Evolutionary conservation across 2,329 filamentous ascomycete genomes (phyloP), one percentile per base, ranked within the genome.

Genomic region (Fonsecaea multimorphosa): DNA sequence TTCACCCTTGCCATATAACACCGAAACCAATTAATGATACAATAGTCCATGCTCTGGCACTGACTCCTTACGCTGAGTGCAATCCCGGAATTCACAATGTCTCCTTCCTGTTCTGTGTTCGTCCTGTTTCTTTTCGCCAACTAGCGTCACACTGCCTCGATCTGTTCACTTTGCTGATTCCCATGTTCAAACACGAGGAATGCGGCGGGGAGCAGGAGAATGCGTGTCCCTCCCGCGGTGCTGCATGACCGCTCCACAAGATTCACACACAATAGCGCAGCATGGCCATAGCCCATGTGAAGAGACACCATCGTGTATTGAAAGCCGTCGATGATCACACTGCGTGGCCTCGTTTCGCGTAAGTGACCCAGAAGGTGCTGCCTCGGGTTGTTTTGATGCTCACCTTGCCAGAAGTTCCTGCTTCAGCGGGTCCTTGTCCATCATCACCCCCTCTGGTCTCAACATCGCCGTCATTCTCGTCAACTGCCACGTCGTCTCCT

Each of bases 231-330:
- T 63, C 8, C 55, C 22, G 27, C 60, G 38, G 36, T 22, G 31
- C 27, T 60, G 55, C 7, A 60, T 54, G 24, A 56, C 36, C 19
- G 49, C 52, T 16, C 40, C 27, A 9, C 55, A 34, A n/a, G 49
- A 56, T 32, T 40, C 19, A 27, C 60, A 63, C 16, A 63, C 54
- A 46, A 60, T 11, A n/a, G 64, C 56, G 38, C 55, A 36, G 56
- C 32, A 44, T 49, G 60, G 60, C 64, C 64, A 63, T 1, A 63
- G 49, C 16, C 64, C 64, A 27, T 60, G 36, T 11, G 64, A 58
- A 52, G 49, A 53, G 11, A 12, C 8, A 19, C 57, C 63, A 40
- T 65, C 52, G 29, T 60, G 31, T 27, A 51, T 61, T 34, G 3
- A 14, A 52, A 60, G 56, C 29, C 7, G 32, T 7, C 34, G 19